A percentile compares a stretch with the other conserved stretches of the same genome.
Conservation (phyloP, 129 eudicot genomes). For the Tagetes patula region DNA sequence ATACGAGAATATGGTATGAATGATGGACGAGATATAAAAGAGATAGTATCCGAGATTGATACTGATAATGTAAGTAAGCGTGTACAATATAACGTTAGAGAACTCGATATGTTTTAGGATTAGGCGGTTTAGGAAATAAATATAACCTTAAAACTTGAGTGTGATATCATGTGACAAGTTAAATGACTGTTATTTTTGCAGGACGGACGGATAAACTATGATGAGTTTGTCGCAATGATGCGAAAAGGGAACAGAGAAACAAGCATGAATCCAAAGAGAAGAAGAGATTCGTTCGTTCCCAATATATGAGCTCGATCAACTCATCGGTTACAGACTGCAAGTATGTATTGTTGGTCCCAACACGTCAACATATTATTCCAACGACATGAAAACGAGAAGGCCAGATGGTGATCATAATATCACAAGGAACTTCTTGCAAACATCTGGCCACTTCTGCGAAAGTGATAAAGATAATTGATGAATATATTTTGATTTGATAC, state of each 20-base stretch:
- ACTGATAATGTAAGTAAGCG: constrained; percentile 60
- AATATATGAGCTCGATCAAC: neutral
- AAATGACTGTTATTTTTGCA: constrained; percentile 25
- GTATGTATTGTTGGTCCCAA: neutral
- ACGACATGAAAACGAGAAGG: constrained; percentile 14
- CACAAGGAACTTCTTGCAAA: neutral
- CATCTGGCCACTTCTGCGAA: neutral
- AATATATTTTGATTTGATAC: neutral
- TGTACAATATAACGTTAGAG: neutral
- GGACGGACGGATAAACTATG: constrained; percentile 95
- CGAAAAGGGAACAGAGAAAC: constrained; percentile 67
- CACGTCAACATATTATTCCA: constrained; percentile 15
- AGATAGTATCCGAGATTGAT: constrained; percentile 68
- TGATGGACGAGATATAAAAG: constrained; percentile 70
- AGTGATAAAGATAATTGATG: constrained; percentile 2
- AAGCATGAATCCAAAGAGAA: constrained; percentile 52
- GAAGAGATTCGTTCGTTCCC: constrained; percentile 52
- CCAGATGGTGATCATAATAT: constrained; percentile 10
- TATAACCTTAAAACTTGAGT: neutral
- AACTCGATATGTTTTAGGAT: no score
- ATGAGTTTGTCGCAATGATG: constrained; percentile 96
- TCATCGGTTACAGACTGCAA: neutral
- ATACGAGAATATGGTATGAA: constrained; percentile 70
- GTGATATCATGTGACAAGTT: neutral
- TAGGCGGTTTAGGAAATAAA: no score